phyloP scores from a whole-genome alignment of 257 asterid genomes.

The Jasminum sambac region DNA sequence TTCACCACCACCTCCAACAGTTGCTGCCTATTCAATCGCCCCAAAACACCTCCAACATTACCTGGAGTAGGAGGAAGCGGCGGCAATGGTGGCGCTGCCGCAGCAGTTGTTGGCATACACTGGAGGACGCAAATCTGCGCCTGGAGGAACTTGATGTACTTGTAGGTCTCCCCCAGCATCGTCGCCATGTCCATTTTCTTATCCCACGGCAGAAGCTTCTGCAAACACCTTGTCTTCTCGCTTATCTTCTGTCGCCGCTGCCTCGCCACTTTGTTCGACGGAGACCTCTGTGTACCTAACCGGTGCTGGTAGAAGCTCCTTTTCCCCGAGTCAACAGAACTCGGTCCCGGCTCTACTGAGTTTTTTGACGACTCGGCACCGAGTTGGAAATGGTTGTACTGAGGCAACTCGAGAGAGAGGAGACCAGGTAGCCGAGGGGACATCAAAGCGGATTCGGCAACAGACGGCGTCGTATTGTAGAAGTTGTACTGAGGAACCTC shows the following conservation, averaged over 20 bases:
- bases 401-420: conserved; percentile 40
- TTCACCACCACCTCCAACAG: conserved; percentile 58
- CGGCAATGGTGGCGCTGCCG: neutral
- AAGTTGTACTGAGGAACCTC: conserved; percentile 34
- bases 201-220: conserved; percentile 62
- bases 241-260: conserved; percentile 39
- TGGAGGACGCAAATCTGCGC: conserved; percentile 66
- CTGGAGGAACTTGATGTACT: conserved; percentile 71
- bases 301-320: neutral
- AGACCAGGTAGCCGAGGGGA: conserved; percentile 35
- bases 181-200: conserved; percentile 66
- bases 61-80: neutral
- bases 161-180: conserved; percentile 71
- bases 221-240: conserved; percentile 52
- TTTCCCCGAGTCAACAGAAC: neutral
- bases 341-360: conserved; percentile 14
- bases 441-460: neutral
- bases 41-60: conserved; percentile 34
- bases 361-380: conserved; percentile 15
- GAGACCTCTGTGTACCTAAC: conserved; percentile 6
- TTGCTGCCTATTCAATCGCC: conserved; percentile 62
- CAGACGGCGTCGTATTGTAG: conserved; percentile 26
- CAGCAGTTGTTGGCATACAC: conserved; percentile 50
- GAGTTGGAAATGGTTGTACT: conserved; percentile 14
- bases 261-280: conserved; percentile 3